Base-by-base conservation (phyloP, 768 basidiomycete species). In the Coprinopsis sp. region DNA sequence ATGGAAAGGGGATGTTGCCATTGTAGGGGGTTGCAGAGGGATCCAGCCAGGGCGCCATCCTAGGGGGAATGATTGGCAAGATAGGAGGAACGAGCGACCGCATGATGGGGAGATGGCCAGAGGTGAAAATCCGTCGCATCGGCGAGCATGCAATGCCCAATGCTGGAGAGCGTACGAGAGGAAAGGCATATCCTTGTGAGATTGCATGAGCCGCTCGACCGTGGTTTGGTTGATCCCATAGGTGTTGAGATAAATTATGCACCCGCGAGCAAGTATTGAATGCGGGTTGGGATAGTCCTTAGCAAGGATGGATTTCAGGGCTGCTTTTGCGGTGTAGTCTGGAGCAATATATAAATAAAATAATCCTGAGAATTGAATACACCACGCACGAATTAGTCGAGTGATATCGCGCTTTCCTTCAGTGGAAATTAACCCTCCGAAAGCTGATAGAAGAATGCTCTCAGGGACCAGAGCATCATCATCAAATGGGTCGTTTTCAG, bases 351-450 rank as follows among this genome's bases (percentile, higher is more conserved):
- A 19, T 11, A 24, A 21, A 28, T 16, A 12, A 3, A 14, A 4
- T n/a, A 42, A 30, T 12, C n/a, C 10, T 4, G 10, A 14, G 30
- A n/a, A 8, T 31, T 39, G 38, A 39, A n/a, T 3, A 3, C 34
- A 19, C n/a, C 14, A 30, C 45, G 13, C 25, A 46, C 45, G 45
- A 30, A 46, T 27, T 24, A 46, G 45, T 10, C 45, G 33, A 21
- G 30, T 24, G 5, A 29, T 19, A 11, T 21, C 18, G 16, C 7
- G 28, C 6, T 13, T n/a, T 16, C 25, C 21, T 2, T 46, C 37
- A 13, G 25, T 19, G 25, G 34, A 10, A 28, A 46, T 21, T 10
- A 46, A 24, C 4, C 45, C 45, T 18, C 34, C 37, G 21, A 34
- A 46, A 6, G 38, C 13, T 11, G 33, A 36, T 4, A 46, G 7